These are phyloP conservation scores for Oldenlandia corymbosa DNA, from an alignment of 257 asterid genomes.

Conservation along the genomic window DNA sequence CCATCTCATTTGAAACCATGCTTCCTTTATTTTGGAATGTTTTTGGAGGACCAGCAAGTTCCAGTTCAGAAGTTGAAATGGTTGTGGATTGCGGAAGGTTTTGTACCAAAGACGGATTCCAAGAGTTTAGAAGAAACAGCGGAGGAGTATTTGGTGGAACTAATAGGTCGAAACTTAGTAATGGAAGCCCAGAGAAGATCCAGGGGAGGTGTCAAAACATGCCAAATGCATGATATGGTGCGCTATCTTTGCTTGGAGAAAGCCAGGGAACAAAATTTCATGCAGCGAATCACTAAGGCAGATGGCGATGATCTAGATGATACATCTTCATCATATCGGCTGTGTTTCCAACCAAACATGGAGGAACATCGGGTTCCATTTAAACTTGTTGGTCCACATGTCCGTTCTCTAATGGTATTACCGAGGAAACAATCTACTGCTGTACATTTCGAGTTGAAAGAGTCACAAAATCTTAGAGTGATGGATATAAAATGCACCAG, in stretches of 20 bases:
- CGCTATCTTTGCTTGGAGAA: slow-evolving; percentile 13
- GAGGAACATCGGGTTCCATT: not conserved
- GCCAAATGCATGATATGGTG: slow-evolving; percentile 16
- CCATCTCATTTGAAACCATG: slow-evolving; percentile 5
- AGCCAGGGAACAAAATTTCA: no score
- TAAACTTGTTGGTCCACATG: slow-evolving; percentile 5
- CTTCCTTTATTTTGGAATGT: slow-evolving; percentile 15
- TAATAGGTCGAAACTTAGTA: slow-evolving; percentile 8
- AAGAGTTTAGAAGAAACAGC: slow-evolving; percentile 11
- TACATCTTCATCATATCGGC: not conserved
- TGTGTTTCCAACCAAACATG: not conserved
- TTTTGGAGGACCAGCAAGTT: not conserved
- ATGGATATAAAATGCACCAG: slow-evolving; percentile 15
- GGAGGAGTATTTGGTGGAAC: slow-evolving; percentile 5
- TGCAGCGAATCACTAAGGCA: not conserved
- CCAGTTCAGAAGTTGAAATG: slow-evolving; percentile 6
- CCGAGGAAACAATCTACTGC: no score
- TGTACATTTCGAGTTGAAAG: not conserved
- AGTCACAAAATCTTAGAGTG: slow-evolving; percentile 2
- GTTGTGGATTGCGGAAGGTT: slow-evolving; percentile 18
- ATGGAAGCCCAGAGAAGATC: slow-evolving; percentile 9
- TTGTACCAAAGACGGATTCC: not conserved
- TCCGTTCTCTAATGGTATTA: slow-evolving; percentile 1
- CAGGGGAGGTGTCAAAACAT: slow-evolving; percentile 10
- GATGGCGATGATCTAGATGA: no score